Evolutionary conservation across 164 flowering plant genomes (phyloP), one percentile per base, ranked within the genome.

Genomic region (Vitis cinerea): DNA sequence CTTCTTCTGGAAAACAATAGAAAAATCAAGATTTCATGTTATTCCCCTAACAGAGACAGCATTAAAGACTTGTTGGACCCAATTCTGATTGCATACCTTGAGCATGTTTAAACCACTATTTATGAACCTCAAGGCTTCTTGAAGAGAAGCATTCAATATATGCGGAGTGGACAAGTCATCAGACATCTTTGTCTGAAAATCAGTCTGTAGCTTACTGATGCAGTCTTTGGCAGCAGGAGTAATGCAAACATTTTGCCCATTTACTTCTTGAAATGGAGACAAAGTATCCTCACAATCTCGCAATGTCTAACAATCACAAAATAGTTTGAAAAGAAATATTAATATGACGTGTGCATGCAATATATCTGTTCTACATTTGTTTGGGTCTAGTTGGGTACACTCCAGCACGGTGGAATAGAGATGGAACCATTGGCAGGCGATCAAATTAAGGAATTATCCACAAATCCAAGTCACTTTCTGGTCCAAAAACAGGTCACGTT

Each of bases 151-250:
- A 68, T 76, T 88, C 71, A 93, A 69, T 47, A 91, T 67, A 4
- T 77, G 82, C 1, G 85, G 73, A 23, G 93, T 86, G 67, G 83
- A 90, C 83, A 93, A 65, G 77, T 93, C 98, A 88, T 91, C 97
- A 15, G 92, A 81, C 90, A 93, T 83, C 72, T 87, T 84, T 15
- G 72, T 55, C 74, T 86, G 69, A 49, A 95, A 89, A 60, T 89
- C 94, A 19, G 49, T 74, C 2, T 56, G 86, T 60, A 93, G 81
- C 64, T 84, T 85, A 4, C 19, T 72, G 67, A 94, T 84, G 83
- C 88, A 83, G 2, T 83, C 83, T 68, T 84, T 74, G 29, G 91
- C 87, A 57, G 74, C 87, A 16, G 84, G 69, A 54, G 81, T 78
- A 52, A 84, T 62, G n/a, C 65, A 67, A 60, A 61, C 74, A 3